These are phyloP conservation scores for Penicillium coffeae DNA, from an alignment of 495 filamentous ascomycete species.

Conservation along the genomic window DNA sequence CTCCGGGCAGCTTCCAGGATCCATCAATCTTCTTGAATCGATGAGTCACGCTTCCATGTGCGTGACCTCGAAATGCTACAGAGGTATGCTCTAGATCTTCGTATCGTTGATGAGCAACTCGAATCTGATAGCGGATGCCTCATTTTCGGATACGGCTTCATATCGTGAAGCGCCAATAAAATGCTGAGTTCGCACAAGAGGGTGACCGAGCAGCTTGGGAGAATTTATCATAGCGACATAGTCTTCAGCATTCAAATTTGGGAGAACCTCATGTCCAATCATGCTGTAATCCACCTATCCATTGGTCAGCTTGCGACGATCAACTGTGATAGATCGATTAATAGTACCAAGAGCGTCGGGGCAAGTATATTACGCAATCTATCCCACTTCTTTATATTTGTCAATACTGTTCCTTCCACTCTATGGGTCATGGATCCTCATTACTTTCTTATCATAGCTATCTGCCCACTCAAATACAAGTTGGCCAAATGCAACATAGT, in stretches of 20 bases:
- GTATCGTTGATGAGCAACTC: slow-evolving; percentile 48
- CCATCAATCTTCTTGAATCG: slow-evolving; percentile 5
- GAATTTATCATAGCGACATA: slow-evolving; percentile 25
- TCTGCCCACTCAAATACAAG: slow-evolving; percentile 11
- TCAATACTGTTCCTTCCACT: not conserved
- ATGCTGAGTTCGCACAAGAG: slow-evolving; percentile 30
- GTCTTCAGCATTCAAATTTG: slow-evolving; percentile 21
- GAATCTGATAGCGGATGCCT: slow-evolving; percentile 23
- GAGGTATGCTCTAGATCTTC: slow-evolving; percentile 44
- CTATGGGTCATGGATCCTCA: not conserved
- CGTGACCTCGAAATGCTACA: not conserved
- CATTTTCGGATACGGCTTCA: slow-evolving; percentile 19
- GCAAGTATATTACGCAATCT: slow-evolving; percentile 62
- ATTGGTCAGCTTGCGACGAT: slow-evolving; percentile 7
- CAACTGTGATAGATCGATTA: not conserved
- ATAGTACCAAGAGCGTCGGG: slow-evolving; percentile 54
- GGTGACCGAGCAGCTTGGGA: slow-evolving; percentile 24
- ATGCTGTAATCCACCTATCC: slow-evolving; percentile 32
- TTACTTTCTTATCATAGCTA: slow-evolving; percentile 10
- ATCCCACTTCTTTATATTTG: slow-evolving; percentile 51
- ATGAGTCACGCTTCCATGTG: slow-evolving; percentile 1
- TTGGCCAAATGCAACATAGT: not conserved
- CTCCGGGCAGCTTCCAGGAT: slow-evolving; percentile 2
- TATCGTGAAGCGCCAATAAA: slow-evolving; percentile 30
- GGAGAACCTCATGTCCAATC: slow-evolving; percentile 18